Conservation (phyloP, 495 filamentous ascomycete species). For the Pseudomonodictys pantanalensis region DNA sequence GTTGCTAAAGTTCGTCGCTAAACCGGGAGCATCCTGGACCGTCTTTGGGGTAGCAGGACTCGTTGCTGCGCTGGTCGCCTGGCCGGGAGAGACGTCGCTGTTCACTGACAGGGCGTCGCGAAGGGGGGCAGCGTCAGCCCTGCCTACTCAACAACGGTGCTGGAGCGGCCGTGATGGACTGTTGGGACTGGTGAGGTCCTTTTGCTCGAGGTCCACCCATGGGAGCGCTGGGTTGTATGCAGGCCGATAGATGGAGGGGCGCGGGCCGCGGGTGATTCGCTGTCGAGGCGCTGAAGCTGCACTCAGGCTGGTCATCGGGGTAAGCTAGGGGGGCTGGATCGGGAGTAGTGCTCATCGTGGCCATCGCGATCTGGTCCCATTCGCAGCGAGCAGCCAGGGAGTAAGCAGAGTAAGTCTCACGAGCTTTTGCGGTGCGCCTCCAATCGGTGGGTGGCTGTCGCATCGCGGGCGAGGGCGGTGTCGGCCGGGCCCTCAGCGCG, state of each 20-base stretch:
- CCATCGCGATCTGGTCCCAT: not conserved
- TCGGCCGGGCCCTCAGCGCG: no score
- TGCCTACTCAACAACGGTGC: not conserved
- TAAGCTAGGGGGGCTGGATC: not conserved
- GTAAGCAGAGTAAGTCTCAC: not conserved
- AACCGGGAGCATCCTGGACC: not conserved
- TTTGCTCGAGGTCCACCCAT: not conserved
- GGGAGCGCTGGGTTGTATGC: not conserved
- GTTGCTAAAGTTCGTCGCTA: not conserved
- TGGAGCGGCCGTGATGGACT: not conserved
- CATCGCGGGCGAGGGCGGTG: no score
- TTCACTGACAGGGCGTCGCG: not conserved
- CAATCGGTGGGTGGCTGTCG: conserved; percentile 1
- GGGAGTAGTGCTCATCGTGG: not conserved
- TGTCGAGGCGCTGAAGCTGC: conserved; percentile 2
- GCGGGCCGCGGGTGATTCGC: not conserved
- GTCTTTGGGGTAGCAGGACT: not conserved
- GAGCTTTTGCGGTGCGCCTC: not conserved
- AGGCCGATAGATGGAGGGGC: not conserved
- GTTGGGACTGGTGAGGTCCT: not conserved
- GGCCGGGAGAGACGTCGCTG: not conserved
- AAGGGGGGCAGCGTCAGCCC: not conserved
- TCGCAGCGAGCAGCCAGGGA: not conserved
- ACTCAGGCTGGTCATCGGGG: not conserved
- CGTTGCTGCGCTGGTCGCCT: not conserved